Evolutionary conservation across 2,329 filamentous ascomycete species (phyloP).

Genomic region (Phialophora verrucosa): DNA sequence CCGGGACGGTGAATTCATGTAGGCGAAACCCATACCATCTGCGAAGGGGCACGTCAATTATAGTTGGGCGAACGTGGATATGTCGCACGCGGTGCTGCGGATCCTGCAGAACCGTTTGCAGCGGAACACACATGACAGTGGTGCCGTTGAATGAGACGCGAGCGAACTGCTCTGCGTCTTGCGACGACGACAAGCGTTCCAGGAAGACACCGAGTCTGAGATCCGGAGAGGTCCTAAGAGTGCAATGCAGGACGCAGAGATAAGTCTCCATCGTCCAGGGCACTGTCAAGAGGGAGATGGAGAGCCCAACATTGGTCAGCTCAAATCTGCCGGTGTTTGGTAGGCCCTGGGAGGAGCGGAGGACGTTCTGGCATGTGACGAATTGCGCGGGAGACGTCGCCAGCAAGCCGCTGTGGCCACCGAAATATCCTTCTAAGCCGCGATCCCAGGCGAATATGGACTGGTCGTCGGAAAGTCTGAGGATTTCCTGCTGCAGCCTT

Average conservation of each 20-base stretch:
- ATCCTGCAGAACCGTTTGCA: constrained; percentile 22
- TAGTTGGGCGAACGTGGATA: constrained; percentile 25
- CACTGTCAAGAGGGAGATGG: constrained; percentile 28
- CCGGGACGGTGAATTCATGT: constrained; percentile 21
- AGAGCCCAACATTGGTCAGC: constrained; percentile 33
- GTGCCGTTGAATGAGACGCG: constrained; percentile 21
- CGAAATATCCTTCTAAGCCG: constrained; percentile 15
- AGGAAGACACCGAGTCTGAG: constrained; percentile 31
- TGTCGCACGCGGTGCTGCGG: constrained; percentile 11
- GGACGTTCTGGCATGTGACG: constrained; percentile 24
- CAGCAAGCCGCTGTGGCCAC: constrained; percentile 25
- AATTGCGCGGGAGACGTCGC: constrained; percentile 30
- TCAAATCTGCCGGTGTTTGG: constrained; percentile 25
- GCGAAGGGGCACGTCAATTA: constrained; percentile 24
- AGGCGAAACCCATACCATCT: constrained; percentile 29
- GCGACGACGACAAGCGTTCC: constrained; percentile 37
- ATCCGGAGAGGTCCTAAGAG: constrained; percentile 10
- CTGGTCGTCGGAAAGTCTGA: constrained; percentile 34
- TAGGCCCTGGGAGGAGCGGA: constrained; percentile 15
- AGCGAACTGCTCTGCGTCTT: constrained; percentile 54
- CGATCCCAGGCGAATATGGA: constrained; percentile 38
- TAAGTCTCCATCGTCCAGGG: constrained; percentile 34
- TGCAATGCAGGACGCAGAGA: constrained; percentile 32
- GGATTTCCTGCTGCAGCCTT: constrained; percentile 40
- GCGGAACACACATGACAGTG: constrained; percentile 22